Conservation (phyloP, 2,329 filamentous ascomycete genomes). For the Sclerotinia trifoliorum region DNA sequence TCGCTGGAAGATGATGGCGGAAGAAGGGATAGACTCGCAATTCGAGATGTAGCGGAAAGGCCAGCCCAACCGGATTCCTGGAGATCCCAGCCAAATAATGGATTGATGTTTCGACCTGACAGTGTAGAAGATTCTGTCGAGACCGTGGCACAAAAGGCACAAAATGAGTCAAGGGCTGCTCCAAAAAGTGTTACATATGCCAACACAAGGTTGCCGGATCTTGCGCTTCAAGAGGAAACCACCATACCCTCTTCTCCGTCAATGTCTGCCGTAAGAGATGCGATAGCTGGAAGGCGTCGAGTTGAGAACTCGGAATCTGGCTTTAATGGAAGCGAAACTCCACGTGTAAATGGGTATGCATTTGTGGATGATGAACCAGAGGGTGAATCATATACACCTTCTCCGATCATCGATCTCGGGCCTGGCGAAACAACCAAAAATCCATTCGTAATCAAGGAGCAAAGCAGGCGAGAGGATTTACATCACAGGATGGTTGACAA, state of each 20-base stretch:
- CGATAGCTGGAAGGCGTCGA: constrained; percentile 71
- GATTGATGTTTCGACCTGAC: constrained; percentile 80
- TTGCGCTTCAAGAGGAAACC: constrained; percentile 43
- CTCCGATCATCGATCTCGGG: constrained; percentile 56
- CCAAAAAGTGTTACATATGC: constrained; percentile 77
- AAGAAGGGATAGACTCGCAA: constrained; percentile 57
- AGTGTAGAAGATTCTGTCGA: constrained; percentile 57
- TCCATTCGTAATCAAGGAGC: constrained; percentile 76
- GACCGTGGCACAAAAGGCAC: constrained; percentile 66
- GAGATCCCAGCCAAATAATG: constrained; percentile 73
- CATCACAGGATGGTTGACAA: constrained; percentile 86
- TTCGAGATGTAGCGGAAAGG: constrained; percentile 66
- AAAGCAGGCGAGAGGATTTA: constrained; percentile 73
- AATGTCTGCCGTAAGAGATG: constrained; percentile 78
- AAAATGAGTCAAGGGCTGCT: constrained; percentile 68
- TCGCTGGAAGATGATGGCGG: constrained; percentile 55
- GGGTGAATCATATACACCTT: constrained; percentile 44
- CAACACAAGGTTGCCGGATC: constrained; percentile 74
- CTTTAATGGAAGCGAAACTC: constrained; percentile 67
- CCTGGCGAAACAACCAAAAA: constrained; percentile 64
- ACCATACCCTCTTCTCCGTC: constrained; percentile 72
- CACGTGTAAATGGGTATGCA: constrained; percentile 86
- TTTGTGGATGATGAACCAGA: constrained; percentile 83
- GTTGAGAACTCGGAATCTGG: constrained; percentile 61
- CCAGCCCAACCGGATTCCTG: constrained; percentile 77